These are phyloP conservation scores for Bruguiera hainesii DNA, from an alignment of 441 rosid genomes.

Conservation along the genomic window DNA sequence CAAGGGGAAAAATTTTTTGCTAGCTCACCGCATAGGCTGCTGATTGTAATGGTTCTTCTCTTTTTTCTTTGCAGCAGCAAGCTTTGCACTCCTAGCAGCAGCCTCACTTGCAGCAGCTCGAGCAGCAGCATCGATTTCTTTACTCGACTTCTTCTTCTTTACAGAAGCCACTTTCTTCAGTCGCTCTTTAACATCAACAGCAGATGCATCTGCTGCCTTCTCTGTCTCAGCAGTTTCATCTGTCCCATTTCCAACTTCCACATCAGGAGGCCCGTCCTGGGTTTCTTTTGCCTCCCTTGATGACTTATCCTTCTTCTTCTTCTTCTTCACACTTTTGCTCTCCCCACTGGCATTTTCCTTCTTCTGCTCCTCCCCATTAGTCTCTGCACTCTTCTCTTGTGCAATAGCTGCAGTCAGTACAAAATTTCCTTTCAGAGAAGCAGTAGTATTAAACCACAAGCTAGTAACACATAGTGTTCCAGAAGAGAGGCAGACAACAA, in stretches of 20 bases:
- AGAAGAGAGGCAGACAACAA: too few species aligned
- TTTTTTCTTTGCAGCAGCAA: slow-evolving; percentile 82
- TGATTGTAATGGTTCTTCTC: slow-evolving; percentile 85
- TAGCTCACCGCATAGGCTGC: slow-evolving; percentile 59
- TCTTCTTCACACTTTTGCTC: slow-evolving; percentile 58
- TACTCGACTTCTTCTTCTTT: slow-evolving; percentile 71
- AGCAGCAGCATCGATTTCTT: slow-evolving; percentile 69
- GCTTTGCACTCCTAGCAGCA: slow-evolving; percentile 66
- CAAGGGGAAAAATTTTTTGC: slow-evolving; percentile 1
- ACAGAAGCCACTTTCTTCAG: slow-evolving; percentile 53
- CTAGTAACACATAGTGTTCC: neutral
- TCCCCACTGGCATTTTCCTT: slow-evolving; percentile 48
- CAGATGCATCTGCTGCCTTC: slow-evolving; percentile 39
- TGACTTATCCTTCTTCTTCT: slow-evolving; percentile 68
- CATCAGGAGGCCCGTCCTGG: slow-evolving; percentile 31
- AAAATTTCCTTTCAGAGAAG: neutral
- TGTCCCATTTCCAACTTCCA: slow-evolving; percentile 19
- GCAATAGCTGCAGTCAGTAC: slow-evolving; percentile 24
- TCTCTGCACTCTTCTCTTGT: slow-evolving; percentile 37
- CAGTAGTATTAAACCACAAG: neutral
- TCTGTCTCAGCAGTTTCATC: slow-evolving; percentile 34
- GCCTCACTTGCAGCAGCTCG: slow-evolving; percentile 70
- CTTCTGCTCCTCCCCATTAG: slow-evolving; percentile 38
- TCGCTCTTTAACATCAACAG: slow-evolving; percentile 58
- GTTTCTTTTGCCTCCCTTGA: slow-evolving; percentile 51